Conservation (phyloP, 495 filamentous ascomycete species). For the Chaetomium fimeti region DNA sequence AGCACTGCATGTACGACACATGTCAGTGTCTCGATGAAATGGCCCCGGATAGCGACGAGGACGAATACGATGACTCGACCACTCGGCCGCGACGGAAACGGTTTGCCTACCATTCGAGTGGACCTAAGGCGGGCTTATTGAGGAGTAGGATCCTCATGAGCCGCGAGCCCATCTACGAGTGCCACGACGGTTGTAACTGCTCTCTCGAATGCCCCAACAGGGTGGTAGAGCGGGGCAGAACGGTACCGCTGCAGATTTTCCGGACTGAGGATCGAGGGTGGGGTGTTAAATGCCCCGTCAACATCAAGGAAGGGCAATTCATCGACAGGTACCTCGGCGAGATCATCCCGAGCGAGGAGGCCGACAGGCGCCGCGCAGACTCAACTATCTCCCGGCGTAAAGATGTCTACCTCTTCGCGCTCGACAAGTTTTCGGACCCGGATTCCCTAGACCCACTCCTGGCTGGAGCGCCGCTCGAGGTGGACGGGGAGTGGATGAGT, state of each 20-base stretch:
- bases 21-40: conserved; percentile 58
- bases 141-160: conserved; percentile 49
- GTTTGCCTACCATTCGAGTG: conserved; percentile 48
- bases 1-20: conserved; percentile 47
- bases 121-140: conserved; percentile 44
- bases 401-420: conserved; percentile 74
- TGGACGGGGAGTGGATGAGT: conserved; percentile 56
- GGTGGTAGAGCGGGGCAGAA: conserved; percentile 75
- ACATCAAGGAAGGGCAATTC: conserved; percentile 75
- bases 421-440: conserved; percentile 72
- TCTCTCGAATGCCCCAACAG: conserved; percentile 67
- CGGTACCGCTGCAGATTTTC: conserved; percentile 77
- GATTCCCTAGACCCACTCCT: conserved; percentile 46
- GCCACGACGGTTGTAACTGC: conserved; percentile 71
- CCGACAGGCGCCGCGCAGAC: conserved; percentile 60
- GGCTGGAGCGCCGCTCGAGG: conserved; percentile 45
- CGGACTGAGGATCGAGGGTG: conserved; percentile 75
- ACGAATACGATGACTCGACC: conserved; percentile 24
- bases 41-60: conserved; percentile 37
- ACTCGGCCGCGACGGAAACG: conserved; percentile 27
- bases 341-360: conserved; percentile 70
- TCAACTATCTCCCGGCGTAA: conserved; percentile 49
- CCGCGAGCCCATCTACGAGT: conserved; percentile 76
- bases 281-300: conserved; percentile 69
- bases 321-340: conserved; percentile 89